Conservation (phyloP, 2,329 filamentous ascomycete genomes). For the Stagonosporopsis vannaccii region DNA sequence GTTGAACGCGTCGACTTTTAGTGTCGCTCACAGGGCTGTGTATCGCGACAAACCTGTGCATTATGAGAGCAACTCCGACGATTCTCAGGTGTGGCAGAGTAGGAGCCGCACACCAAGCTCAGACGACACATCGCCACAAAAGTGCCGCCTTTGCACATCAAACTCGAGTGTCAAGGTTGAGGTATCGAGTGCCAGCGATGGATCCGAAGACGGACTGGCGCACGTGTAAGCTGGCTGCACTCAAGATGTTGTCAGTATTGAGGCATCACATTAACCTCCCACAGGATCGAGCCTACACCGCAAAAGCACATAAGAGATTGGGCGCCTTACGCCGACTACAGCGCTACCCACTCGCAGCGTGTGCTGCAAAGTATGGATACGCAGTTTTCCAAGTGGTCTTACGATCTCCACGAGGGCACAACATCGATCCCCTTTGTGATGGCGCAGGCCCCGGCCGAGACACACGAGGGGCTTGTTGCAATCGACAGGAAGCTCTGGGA, state of each 20-base stretch:
- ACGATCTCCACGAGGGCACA: constrained; percentile 6
- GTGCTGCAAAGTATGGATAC: constrained; percentile 13
- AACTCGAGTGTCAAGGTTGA: neutral
- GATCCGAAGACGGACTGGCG: neutral
- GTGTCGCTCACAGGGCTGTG: neutral
- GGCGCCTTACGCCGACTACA: neutral
- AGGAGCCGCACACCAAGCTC: constrained; percentile 15
- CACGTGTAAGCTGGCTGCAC: neutral
- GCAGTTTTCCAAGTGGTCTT: constrained; percentile 15
- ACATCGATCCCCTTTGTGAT: constrained; percentile 10
- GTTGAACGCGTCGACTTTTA: neutral
- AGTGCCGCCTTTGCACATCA: neutral
- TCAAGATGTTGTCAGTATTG: neutral
- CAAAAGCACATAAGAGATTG: neutral
- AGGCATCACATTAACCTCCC: neutral
- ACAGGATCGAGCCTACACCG: neutral
- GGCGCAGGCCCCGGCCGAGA: constrained; percentile 5
- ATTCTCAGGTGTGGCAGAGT: constrained; percentile 2
- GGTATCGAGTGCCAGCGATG: neutral
- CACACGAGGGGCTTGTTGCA: constrained; percentile 5
- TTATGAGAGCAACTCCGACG: constrained; percentile 4
- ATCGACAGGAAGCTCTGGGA: constrained; percentile 6
- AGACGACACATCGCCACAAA: constrained; percentile 6
- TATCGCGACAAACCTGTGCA: neutral
- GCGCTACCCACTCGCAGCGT: neutral